Percentiles rank a stretch among this genome's conserved stretches.
Evolutionary conservation across 2,329 filamentous ascomycete genomes (phyloP).

Genomic region (Cladobotryum mycophilum): DNA sequence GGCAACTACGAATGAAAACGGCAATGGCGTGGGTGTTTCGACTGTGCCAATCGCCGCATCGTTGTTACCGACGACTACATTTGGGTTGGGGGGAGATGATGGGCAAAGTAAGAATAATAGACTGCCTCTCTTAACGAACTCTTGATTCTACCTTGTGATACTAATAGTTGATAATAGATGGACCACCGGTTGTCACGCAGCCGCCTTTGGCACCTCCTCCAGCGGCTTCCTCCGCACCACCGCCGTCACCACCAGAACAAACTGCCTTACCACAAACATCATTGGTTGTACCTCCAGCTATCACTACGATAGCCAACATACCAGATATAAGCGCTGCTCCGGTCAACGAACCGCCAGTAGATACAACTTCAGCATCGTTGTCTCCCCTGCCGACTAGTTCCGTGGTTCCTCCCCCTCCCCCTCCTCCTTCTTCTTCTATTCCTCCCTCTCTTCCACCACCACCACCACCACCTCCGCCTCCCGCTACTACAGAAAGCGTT

Average conservation of each 20-base stretch:
- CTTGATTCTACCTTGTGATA: not conserved
- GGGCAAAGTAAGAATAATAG: not conserved
- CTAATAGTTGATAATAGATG: not conserved
- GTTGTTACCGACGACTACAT: constrained; percentile 24
- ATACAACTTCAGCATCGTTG: not conserved
- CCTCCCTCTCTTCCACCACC: not conserved
- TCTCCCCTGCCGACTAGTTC: not conserved
- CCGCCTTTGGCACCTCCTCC: too few species aligned
- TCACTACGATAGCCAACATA: too few species aligned
- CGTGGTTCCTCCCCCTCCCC: not conserved
- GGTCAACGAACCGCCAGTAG: not conserved
- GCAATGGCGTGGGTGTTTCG: constrained; percentile 25
- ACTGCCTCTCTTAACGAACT: not conserved
- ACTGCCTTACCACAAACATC: not conserved
- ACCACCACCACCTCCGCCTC: not conserved
- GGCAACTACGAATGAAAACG: constrained; percentile 14
- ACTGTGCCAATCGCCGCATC: constrained; percentile 23
- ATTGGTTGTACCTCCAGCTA: not conserved
- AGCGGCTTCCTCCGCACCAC: not conserved
- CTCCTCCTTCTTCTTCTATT: too few species aligned
- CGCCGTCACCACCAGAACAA: not conserved
- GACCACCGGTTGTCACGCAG: too few species aligned
- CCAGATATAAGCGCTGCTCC: constrained; percentile 1
- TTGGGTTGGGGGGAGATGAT: not conserved
- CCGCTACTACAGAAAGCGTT: not conserved